phyloP scores from a whole-genome alignment of 1,284 basidiomycete genomes.

The Ceratobasidium theobromae region DNA sequence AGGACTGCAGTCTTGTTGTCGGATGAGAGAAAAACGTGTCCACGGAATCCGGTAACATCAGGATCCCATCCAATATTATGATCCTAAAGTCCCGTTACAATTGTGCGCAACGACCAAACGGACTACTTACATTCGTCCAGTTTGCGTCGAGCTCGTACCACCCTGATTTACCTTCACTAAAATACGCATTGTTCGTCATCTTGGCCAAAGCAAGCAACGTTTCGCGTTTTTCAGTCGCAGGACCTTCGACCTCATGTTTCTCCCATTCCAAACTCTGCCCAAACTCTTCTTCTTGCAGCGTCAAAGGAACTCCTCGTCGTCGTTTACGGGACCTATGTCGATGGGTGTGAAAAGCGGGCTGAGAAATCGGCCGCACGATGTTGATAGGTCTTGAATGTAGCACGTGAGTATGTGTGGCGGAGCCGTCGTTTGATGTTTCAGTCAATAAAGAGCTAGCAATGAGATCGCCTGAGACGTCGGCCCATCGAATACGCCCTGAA shows the following conservation, averaged over 20 bases:
- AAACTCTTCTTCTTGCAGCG: not conserved
- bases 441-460: too few relatives aligned
- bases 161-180: slow-evolving; percentile 55
- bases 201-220: slow-evolving; percentile 85
- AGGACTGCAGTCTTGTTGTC: slow-evolving; percentile 87
- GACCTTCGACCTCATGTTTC: slow-evolving; percentile 59
- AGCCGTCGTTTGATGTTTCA: too few relatives aligned
- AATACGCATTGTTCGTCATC: slow-evolving; percentile 93
- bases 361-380: not conserved
- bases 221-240: slow-evolving; percentile 75
- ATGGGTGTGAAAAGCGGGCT: not conserved
- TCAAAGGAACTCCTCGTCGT: not conserved
- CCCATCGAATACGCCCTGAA: slow-evolving; percentile 20
- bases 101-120: not conserved
- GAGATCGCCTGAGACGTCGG: not conserved
- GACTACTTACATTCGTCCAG: slow-evolving; percentile 60
- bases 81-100: not conserved
- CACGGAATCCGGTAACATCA: slow-evolving; percentile 83
- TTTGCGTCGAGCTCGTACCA: slow-evolving; percentile 77
- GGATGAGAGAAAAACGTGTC: slow-evolving; percentile 77
- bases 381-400: slow-evolving; percentile 35
- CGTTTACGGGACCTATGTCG: not conserved
- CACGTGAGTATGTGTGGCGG: slow-evolving; percentile 37
- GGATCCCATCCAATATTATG: slow-evolving; percentile 92
- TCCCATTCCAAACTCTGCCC: slow-evolving; percentile 50